These are phyloP conservation scores for Tremellales sp. DNA, from an alignment of 1,284 basidiomycete genomes.

Conservation along the genomic window DNA sequence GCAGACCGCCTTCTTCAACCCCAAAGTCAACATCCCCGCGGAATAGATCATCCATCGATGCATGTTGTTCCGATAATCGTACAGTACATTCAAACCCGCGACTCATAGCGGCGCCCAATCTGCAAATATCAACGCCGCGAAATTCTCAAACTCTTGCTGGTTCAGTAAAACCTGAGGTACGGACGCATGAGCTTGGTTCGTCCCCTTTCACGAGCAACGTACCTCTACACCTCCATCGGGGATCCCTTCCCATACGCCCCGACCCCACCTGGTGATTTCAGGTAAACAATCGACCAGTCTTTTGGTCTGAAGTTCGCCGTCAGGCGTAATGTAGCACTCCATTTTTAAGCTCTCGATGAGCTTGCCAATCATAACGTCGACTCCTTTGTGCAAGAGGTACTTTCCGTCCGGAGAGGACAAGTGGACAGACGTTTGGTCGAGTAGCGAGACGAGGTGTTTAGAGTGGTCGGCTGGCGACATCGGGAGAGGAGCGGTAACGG, in stretches of 20 bases:
- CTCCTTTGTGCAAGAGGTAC: slow-evolving; percentile 39
- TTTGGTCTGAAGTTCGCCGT: slow-evolving; percentile 5
- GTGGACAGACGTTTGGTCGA: slow-evolving; percentile 38
- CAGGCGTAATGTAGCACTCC: slow-evolving; percentile 23
- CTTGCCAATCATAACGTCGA: slow-evolving; percentile 28
- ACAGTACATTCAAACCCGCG: background rate
- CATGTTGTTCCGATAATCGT: background rate
- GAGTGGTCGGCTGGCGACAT: slow-evolving; percentile 25
- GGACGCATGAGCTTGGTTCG: background rate
- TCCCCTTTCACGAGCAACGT: slow-evolving; percentile 15
- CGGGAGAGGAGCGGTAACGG: slow-evolving; percentile 16
- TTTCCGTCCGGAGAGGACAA: slow-evolving; percentile 37
- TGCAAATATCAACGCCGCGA: slow-evolving; percentile 47
- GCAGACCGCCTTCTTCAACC: slow-evolving; percentile 48
- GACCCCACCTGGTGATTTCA: slow-evolving; percentile 39
- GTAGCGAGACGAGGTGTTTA: slow-evolving; percentile 28
- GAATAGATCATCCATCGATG: slow-evolving; percentile 1
- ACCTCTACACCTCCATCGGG: slow-evolving; percentile 47
- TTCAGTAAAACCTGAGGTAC: slow-evolving; percentile 24
- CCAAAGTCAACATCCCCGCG: slow-evolving; percentile 37
- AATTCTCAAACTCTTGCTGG: slow-evolving; percentile 41
- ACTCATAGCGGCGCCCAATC: slow-evolving; percentile 38
- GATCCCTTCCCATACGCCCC: slow-evolving; percentile 45
- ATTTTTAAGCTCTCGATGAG: slow-evolving; percentile 23
- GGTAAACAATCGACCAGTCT: slow-evolving; percentile 44